Evolutionary conservation across 805 yeast species (phyloP), one percentile per base, ranked within the genome.

Genomic region (Ogataea wickerhamii): DNA sequence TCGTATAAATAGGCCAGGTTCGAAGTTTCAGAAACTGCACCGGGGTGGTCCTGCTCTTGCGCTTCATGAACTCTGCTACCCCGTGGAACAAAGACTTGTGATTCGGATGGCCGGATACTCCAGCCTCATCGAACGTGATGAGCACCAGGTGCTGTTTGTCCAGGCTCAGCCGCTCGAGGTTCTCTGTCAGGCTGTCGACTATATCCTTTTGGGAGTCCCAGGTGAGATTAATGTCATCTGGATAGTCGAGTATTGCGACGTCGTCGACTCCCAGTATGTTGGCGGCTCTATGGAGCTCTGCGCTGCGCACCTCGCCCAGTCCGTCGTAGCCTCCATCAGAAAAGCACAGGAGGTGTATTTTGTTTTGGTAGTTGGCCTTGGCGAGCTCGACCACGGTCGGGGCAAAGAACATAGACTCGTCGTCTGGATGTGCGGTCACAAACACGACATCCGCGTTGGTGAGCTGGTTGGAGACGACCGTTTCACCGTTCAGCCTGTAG

Each of bases 351-450:
- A 89, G 53, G 26, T 74, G 69, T 12, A 88, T 63, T 6, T 54
- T 47, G 51, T 82, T 82, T 37, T 67, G 56, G 48, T 74, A 66
- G 34, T 68, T 60, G 1, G 71, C 61, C 43, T 73, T 71, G 7
- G 70, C 47, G 36, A 70, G 53, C 45, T 76, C 81, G 6, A 74
- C 58, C 22, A 88, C 47, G 0, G 89, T 68, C 0, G 98, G 98
- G 1, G 87, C 78, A 53, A 93, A 93, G 61, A 93, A 93, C 98
- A 93, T 93, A 36, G 87, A 89, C 62, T 93, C 99, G 60, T 93
- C 99, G 61, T 93, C 99, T 0, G 99, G 99, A 61, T 93, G 99
- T 0, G 96, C 96, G 28, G 88, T 80, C 10, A 91, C 45, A 14
- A 61, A 28, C 3, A 58, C 40, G 8, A 62, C 42, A 30, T 60